These are phyloP conservation scores for Graphilbum sp. DNA, from an alignment of 2,329 filamentous ascomycete species.

Conservation along the genomic window DNA sequence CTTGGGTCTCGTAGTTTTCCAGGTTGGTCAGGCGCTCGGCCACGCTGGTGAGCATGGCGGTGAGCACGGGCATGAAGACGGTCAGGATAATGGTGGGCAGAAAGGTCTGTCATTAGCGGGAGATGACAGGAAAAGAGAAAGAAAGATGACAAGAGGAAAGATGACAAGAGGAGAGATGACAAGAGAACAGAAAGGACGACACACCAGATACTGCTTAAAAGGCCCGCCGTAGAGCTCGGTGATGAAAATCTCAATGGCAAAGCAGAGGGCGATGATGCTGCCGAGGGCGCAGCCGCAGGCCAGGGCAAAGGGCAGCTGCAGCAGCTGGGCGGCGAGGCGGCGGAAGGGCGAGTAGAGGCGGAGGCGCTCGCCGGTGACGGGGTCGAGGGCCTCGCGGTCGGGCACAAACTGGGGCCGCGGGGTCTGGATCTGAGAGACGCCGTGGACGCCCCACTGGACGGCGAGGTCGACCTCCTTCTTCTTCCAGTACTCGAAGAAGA, in stretches of 20 bases:
- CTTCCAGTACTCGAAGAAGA: conserved; percentile 71
- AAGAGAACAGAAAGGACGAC: too few species aligned
- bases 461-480: conserved; percentile 55
- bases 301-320: conserved; percentile 74
- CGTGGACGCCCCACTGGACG: conserved; percentile 56
- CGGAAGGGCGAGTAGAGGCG: conserved; percentile 62
- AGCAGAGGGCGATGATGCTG: conserved; percentile 68
- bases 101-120: conserved; percentile 39
- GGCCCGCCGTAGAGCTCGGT: conserved; percentile 85
- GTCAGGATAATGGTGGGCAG: conserved; percentile 81
- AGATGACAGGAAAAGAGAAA: too few species aligned
- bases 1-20: conserved; percentile 86
- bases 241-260: conserved; percentile 90
- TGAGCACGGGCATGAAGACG: conserved; percentile 62
- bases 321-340: conserved; percentile 57
- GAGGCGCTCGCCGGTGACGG: conserved; percentile 64
- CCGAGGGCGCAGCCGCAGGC: conserved; percentile 58
- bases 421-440: conserved; percentile 49
- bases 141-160: too few species aligned
- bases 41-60: conserved; percentile 55
- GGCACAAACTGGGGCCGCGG: conserved; percentile 59
- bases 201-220: conserved; percentile 67
- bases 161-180: too few species aligned
- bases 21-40: conserved; percentile 63
- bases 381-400: conserved; percentile 61